Conservation (phyloP, 164 flowering plant species). For the Vitis rupestris region DNA sequence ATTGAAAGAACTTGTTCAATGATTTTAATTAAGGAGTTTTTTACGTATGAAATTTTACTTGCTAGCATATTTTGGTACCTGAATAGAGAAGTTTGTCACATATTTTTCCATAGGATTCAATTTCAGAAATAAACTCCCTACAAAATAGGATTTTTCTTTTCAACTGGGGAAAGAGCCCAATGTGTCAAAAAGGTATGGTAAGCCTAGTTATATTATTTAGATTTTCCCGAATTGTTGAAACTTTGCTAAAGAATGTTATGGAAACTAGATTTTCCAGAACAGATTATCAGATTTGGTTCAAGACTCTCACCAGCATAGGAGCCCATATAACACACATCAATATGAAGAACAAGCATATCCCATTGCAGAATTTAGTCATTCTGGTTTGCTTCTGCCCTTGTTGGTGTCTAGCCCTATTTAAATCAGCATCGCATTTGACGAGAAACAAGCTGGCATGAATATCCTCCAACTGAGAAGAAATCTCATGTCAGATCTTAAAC, state of each 20-base stretch:
- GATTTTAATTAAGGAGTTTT: not conserved
- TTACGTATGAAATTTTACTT: not conserved
- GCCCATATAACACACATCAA: slow-evolving; percentile 88
- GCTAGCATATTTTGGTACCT: not conserved
- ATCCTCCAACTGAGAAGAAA: slow-evolving; percentile 66
- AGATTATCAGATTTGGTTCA: not conserved
- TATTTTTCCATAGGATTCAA: too few relatives aligned
- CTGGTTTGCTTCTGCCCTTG: slow-evolving; percentile 77
- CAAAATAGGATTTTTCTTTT: too few relatives aligned
- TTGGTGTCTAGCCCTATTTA: slow-evolving; percentile 68
- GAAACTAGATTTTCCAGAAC: not conserved
- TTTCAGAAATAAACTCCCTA: not conserved
- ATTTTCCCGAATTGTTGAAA: too few relatives aligned
- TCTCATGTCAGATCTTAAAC: slow-evolving; percentile 7
- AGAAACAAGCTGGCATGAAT: slow-evolving; percentile 85
- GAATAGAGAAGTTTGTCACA: too few relatives aligned
- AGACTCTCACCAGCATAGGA: slow-evolving; percentile 80
- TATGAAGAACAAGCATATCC: slow-evolving; percentile 69
- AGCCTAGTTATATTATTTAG: too few relatives aligned
- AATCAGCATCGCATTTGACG: slow-evolving; percentile 76
- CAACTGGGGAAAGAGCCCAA: too few relatives aligned
- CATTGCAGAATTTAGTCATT: slow-evolving; percentile 81
- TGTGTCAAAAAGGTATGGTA: too few relatives aligned
- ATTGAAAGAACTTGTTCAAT: not conserved
- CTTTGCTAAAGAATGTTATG: not conserved